Evolutionary conservation across 2,329 filamentous ascomycete species (phyloP).

Genomic region (Fusarium temperatum): DNA sequence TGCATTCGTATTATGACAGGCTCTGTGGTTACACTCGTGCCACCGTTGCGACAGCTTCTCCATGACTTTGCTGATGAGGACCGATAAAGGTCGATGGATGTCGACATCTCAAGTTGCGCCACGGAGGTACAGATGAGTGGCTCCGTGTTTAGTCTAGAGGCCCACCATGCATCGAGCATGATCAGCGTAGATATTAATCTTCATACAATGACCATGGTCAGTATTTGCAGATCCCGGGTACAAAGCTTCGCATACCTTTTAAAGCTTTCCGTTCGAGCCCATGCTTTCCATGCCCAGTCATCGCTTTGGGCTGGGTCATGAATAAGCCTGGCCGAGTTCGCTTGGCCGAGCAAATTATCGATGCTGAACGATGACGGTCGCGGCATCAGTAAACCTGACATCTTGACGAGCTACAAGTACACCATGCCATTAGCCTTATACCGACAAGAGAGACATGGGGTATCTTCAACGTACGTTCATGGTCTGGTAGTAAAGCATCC

Average conservation of each 20-base stretch:
- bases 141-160: not conserved
- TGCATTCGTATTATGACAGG: not conserved
- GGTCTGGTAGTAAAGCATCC: not conserved
- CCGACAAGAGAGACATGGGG: fast-evolving
- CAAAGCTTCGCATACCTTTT: not conserved
- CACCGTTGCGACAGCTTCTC: not conserved
- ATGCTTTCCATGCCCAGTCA: conserved; percentile 1
- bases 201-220: fast-evolving
- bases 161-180: conserved; percentile 3
- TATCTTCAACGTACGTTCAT: not conserved
- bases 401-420: not conserved
- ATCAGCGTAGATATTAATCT: not conserved
- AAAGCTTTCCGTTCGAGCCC: not conserved
- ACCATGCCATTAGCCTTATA: fast-evolving
- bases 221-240: fast-evolving
- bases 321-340: not conserved
- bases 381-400: not conserved
- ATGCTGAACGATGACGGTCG: not conserved
- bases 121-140: not conserved
- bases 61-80: not conserved
- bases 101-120: not conserved
- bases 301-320: not conserved
- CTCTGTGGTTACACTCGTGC: not conserved
- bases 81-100: not conserved
- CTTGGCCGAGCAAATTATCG: not conserved